phyloP scores from a whole-genome alignment of 2,329 filamentous ascomycete species.

The Hymenoscyphus scutula region DNA sequence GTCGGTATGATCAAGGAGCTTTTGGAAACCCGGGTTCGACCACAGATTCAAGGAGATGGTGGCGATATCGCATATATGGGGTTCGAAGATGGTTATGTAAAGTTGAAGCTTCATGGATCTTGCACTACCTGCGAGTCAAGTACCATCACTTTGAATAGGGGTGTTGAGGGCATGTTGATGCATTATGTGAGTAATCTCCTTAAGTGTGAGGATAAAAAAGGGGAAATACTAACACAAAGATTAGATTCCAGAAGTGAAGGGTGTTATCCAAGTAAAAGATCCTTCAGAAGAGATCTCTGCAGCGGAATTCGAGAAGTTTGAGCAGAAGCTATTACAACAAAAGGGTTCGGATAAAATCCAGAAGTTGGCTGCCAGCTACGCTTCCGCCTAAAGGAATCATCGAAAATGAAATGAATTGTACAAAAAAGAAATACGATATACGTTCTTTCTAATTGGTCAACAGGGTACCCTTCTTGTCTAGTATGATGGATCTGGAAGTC shows the following conservation, averaged over 20 bases:
- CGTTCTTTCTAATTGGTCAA: neutral
- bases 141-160: slow-evolving; percentile 94
- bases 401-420: neutral
- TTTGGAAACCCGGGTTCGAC: slow-evolving; percentile 89
- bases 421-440: neutral
- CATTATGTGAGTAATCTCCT: slow-evolving; percentile 69
- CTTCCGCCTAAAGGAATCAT: neutral
- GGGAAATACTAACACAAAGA: slow-evolving; percentile 24
- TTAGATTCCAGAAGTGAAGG: slow-evolving; percentile 93
- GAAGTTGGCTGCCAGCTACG: neutral
- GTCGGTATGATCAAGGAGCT: slow-evolving; percentile 99
- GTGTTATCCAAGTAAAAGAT: slow-evolving; percentile 86
- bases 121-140: slow-evolving; percentile 96
- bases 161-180: slow-evolving; percentile 98
- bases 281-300: slow-evolving; percentile 86
- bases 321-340: slow-evolving; percentile 64
- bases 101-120: slow-evolving; percentile 83
- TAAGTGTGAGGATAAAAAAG: slow-evolving; percentile 16
- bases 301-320: slow-evolving; percentile 89
- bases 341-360: neutral
- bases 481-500: neutral
- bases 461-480: neutral
- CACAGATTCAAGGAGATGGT: slow-evolving; percentile 95
- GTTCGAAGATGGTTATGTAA: slow-evolving; percentile 82
- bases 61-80: slow-evolving; percentile 95